Evolutionary conservation across 192 early-diverging fungal genomes (phyloP).

Genomic region (Coemansia sp.): DNA sequence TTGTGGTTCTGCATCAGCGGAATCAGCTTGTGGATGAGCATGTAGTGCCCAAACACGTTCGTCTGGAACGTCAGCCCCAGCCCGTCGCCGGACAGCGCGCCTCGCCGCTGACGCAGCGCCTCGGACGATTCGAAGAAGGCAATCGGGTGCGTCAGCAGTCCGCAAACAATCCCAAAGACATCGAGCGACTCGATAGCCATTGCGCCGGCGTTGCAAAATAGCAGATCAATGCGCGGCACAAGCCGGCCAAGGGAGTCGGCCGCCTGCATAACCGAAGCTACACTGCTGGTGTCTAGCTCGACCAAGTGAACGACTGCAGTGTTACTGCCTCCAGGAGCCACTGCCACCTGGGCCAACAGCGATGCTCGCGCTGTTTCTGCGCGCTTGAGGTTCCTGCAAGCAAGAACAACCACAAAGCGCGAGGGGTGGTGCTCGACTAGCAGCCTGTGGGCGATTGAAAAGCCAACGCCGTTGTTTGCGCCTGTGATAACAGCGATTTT

Average conservation of each 20-base stretch:
- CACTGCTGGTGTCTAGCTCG: slow-evolving; percentile 50
- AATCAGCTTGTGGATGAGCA: slow-evolving; percentile 36
- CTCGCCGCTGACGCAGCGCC: slow-evolving; percentile 36
- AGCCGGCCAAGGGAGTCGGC: slow-evolving; percentile 1
- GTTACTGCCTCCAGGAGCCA: not conserved
- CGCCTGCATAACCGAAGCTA: slow-evolving; percentile 32
- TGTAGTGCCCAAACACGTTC: slow-evolving; percentile 55
- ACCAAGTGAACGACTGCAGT: slow-evolving; percentile 17
- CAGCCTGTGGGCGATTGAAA: slow-evolving; percentile 27
- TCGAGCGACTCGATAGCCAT: slow-evolving; percentile 44
- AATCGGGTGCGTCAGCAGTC: slow-evolving; percentile 36
- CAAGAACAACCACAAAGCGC: slow-evolving; percentile 27
- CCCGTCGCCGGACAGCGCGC: slow-evolving; percentile 33
- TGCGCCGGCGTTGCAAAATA: slow-evolving; percentile 55
- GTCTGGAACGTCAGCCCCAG: slow-evolving; percentile 53
- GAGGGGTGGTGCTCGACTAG: not conserved
- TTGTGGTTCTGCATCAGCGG: not conserved
- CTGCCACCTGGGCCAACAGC: slow-evolving; percentile 14
- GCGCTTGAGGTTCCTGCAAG: slow-evolving; percentile 39
- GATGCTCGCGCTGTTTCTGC: slow-evolving; percentile 19
- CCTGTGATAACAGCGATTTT: slow-evolving; percentile 36
- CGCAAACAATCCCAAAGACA: slow-evolving; percentile 14
- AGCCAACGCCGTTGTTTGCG: slow-evolving; percentile 51
- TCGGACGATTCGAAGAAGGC: slow-evolving; percentile 48
- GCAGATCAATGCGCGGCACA: slow-evolving; percentile 18